These are phyloP conservation scores for Penicillium crystallinum DNA, from an alignment of 495 filamentous ascomycete genomes.

Conservation along the genomic window DNA sequence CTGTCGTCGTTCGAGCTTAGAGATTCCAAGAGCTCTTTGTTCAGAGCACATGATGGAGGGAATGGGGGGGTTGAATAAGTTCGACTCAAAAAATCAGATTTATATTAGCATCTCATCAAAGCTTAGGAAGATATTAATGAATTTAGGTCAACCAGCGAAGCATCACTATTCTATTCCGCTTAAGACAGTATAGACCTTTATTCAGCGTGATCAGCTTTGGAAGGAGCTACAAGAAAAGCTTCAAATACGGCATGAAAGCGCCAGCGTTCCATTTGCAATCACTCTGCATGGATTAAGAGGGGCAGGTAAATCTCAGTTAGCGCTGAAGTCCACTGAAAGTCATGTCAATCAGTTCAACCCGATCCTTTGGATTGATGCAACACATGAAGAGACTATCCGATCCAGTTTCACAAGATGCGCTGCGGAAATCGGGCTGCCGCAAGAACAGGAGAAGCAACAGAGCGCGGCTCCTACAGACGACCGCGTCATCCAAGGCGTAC, in stretches of 20 bases:
- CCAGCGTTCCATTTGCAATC: background rate
- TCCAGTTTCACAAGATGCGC: background rate
- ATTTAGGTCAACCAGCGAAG: background rate
- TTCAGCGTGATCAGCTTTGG: background rate
- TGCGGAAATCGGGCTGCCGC: background rate
- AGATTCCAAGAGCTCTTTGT: background rate
- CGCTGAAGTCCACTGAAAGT: background rate
- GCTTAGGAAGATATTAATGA: background rate
- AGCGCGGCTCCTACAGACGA: background rate
- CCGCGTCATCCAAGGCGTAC: background rate
- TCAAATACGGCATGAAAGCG: background rate
- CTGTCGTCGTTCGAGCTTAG: background rate
- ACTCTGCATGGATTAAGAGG: background rate
- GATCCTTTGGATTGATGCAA: background rate
- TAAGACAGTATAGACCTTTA: background rate
- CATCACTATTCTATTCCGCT: background rate
- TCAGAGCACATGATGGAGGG: background rate
- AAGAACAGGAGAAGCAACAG: background rate
- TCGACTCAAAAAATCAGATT: background rate
- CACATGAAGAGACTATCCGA: background rate
- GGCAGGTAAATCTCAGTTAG: background rate
- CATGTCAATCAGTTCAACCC: background rate
- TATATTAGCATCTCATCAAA: background rate
- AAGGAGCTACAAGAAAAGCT: background rate
- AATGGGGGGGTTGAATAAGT: background rate